Evolutionary conservation across 331 rosid species (phyloP).

Genomic region (Pyrus hybrid): DNA sequence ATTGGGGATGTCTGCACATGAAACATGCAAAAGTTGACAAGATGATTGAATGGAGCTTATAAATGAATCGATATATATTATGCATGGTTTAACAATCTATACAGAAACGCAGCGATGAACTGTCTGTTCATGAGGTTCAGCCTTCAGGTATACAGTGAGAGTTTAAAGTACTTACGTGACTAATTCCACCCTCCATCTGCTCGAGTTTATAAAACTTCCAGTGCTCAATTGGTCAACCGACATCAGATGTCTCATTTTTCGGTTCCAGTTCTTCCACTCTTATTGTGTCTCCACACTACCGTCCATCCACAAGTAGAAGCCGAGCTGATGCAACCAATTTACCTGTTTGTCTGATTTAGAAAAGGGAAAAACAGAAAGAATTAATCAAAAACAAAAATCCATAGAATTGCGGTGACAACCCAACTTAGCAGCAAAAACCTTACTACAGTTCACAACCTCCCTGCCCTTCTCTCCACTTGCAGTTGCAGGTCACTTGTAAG

Average conservation of each 20-base stretch:
- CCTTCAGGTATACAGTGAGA: not conserved
- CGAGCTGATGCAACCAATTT: constrained; percentile 10
- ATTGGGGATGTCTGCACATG: not conserved
- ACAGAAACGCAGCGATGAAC: not conserved
- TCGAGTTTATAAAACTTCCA: not conserved
- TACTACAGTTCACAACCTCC: not conserved
- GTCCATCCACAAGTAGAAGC: constrained; percentile 12
- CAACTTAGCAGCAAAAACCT: not conserved
- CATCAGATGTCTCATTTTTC: not conserved
- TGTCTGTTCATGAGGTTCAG: not conserved
- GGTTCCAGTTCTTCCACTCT: not conserved
- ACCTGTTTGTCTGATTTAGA: constrained; percentile 36
- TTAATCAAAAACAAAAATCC: not conserved
- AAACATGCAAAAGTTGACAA: not conserved
- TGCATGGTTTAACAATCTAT: not conserved
- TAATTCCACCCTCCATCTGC: not conserved
- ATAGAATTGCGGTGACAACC: not conserved
- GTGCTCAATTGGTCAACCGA: not conserved
- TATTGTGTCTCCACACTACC: not conserved
- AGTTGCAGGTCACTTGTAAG: too few relatives aligned
- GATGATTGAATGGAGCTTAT: not conserved
- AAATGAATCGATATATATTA: not conserved
- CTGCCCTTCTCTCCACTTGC: too few relatives aligned
- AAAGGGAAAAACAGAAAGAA: constrained; percentile 2
- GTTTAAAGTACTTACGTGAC: constrained; percentile 4